These are phyloP conservation scores for Cucumis melo DNA, from an alignment of 306 rosid genomes.

Conservation along the genomic window DNA sequence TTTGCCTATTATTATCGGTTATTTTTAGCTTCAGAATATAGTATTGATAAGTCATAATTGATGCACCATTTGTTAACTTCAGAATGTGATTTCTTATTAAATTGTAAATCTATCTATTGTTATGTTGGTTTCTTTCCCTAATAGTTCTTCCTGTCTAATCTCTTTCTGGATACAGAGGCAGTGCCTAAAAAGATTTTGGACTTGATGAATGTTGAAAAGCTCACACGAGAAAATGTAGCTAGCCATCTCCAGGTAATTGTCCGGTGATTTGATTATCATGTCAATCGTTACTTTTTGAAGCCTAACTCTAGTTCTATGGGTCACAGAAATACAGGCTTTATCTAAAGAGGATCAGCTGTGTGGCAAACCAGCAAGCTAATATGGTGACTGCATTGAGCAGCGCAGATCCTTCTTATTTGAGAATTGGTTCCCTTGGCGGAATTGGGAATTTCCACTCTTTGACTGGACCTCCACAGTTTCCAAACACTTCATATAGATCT, in stretches of 20 bases:
- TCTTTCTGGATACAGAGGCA: constrained; percentile 52
- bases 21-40: not conserved
- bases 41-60: not conserved
- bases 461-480: constrained; percentile 50
- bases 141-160: not conserved
- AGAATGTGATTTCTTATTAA: not conserved
- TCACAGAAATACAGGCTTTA: constrained; percentile 93
- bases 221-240: constrained; percentile 92
- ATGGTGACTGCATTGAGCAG: constrained; percentile 75
- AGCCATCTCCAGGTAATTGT: constrained; percentile 91
- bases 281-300: constrained; percentile 3
- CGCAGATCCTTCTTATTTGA: constrained; percentile 63
- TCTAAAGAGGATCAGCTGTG: constrained; percentile 73
- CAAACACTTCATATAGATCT: constrained; percentile 39
- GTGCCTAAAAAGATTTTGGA: constrained; percentile 93
- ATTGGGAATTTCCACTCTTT: constrained; percentile 36
- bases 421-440: constrained; percentile 43
- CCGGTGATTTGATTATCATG: not conserved
- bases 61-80: not conserved
- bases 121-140: not conserved
- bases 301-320: constrained; percentile 1
- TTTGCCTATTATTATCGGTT: not conserved
- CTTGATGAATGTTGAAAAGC: constrained; percentile 88
- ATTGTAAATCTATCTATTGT: not conserved
- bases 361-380: constrained; percentile 82